A percentile compares a stretch with the other conserved stretches of the same genome.
Evolutionary conservation across 2,329 filamentous ascomycete genomes (phyloP).

Genomic region (Amylocarpus encephaloides): DNA sequence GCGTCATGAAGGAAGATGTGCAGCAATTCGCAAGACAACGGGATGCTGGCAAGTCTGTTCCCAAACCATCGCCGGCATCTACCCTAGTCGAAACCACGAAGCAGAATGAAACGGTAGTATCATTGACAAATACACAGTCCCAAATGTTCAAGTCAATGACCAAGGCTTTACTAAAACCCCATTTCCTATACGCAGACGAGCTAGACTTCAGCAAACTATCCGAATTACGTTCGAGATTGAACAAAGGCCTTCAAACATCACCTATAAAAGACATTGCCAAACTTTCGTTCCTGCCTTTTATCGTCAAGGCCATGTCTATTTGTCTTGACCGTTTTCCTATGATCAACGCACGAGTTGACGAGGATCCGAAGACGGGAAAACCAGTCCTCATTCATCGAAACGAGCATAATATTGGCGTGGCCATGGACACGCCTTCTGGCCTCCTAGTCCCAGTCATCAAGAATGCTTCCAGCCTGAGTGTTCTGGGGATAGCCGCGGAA

Average conservation of each 20-base stretch:
- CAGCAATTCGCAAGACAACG: constrained; percentile 58
- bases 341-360: constrained; percentile 79
- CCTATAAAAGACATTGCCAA: constrained; percentile 46
- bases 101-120: constrained; percentile 62
- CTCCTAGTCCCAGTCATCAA: constrained; percentile 89
- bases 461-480: constrained; percentile 70
- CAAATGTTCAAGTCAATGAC: constrained; percentile 99
- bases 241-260: constrained; percentile 47
- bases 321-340: constrained; percentile 75
- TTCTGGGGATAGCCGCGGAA: constrained; percentile 72
- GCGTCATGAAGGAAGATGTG: constrained; percentile 90
- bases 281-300: constrained; percentile 86
- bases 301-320: constrained; percentile 90
- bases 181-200: constrained; percentile 92
- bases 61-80: constrained; percentile 13
- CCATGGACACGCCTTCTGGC: constrained; percentile 86
- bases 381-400: constrained; percentile 72
- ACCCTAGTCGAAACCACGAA: constrained; percentile 20
- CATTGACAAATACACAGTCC: constrained; percentile 71
- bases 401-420: constrained; percentile 91
- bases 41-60: constrained; percentile 33
- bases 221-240: constrained; percentile 66
- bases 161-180: constrained; percentile 79
- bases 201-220: constrained; percentile 74
- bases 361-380: constrained; percentile 47